Evolutionary conservation across 495 filamentous ascomycete species (phyloP), one percentile per base, ranked within the genome.

Genomic region (Rhizodiscina lignyota): DNA sequence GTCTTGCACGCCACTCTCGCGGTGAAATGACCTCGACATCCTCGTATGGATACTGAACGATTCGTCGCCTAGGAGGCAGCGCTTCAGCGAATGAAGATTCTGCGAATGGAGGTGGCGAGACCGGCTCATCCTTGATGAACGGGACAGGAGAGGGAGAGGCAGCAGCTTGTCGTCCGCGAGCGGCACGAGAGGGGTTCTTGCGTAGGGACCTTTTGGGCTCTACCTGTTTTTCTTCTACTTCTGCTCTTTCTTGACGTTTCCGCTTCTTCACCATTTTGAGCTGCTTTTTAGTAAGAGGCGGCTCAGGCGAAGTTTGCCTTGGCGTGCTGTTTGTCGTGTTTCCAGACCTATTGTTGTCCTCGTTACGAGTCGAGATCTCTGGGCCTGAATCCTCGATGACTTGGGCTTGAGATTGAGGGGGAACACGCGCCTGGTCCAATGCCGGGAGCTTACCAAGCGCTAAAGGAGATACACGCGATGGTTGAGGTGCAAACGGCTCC

Each of bases 61-160:
- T 70, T 30, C 27, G 60, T 49, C 44, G 34, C n/a, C n/a, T n/a
- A 61, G 62, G 21, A 58, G 62, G 39, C 24, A 39, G 39, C 21
- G 41, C 17, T 19, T 48, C 39, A 2, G 35, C 30, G 18, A 38
- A 34, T 23, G 33, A 36, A 21, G 62, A 61, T 37, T 69, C 67
- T 30, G 64, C 57, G 33, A 82, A 63, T 11, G 79, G 81, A 15
- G 82, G 83, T 2, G 82, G 82, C 1, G 85, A 93, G 10, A 77
- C 64, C 5, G 85, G 85, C 52, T 94, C 86, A 41, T 78, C 68
- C 49, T 94, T 94, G 49, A 94, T 84, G 47, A 70, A 70, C 5
- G 79, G 66, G 30, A 62, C 64, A 17, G 58, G 49, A 28, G 59
- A 51, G n/a, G n/a, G n/a, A 33, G 30, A 16, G 24, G 24, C 8